These are phyloP conservation scores for Cetraspora pellucida DNA, from an alignment of 192 early-diverging fungal species.

Conservation along the genomic window DNA sequence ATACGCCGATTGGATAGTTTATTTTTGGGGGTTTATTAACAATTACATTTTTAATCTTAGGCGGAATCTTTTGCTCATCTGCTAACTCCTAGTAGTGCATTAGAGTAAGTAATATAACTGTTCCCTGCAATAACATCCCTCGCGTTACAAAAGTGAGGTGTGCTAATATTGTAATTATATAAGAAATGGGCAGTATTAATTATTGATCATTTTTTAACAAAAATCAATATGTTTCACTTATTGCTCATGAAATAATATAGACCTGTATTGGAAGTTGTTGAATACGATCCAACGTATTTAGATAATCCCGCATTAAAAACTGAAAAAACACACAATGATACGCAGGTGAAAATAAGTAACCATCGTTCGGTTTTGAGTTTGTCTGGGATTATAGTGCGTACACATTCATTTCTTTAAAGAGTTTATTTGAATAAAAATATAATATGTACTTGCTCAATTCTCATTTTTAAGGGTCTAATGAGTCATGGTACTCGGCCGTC, in stretches of 20 bases:
- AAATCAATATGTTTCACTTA: not conserved
- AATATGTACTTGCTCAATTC: not conserved
- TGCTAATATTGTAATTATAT: no score
- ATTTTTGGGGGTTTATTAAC: not conserved
- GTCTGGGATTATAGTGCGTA: slow-evolving; percentile 74
- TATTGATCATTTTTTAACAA: not conserved
- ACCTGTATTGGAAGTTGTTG: slow-evolving; percentile 25
- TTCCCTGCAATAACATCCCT: not conserved
- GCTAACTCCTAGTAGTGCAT: slow-evolving; percentile 52
- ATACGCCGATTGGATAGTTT: not conserved
- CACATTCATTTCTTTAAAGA: not conserved
- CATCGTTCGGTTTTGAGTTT: slow-evolving; percentile 75
- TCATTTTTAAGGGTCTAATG: slow-evolving; percentile 71
- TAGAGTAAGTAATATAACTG: slow-evolving; percentile 45
- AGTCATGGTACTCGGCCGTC: slow-evolving; percentile 72
- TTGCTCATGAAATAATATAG: slow-evolving; percentile 36
- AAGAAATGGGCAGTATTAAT: not conserved
- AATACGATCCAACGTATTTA: slow-evolving; percentile 81
- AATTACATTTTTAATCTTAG: not conserved
- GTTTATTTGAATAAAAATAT: not conserved
- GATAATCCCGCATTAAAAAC: slow-evolving; percentile 87
- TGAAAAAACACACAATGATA: slow-evolving; percentile 75
- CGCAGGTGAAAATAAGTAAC: slow-evolving; percentile 78
- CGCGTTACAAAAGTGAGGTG: no score
- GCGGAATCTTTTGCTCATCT: slow-evolving; percentile 58